phyloP scores from a whole-genome alignment of 257 asterid species.

The Schizonepeta tenuifolia region DNA sequence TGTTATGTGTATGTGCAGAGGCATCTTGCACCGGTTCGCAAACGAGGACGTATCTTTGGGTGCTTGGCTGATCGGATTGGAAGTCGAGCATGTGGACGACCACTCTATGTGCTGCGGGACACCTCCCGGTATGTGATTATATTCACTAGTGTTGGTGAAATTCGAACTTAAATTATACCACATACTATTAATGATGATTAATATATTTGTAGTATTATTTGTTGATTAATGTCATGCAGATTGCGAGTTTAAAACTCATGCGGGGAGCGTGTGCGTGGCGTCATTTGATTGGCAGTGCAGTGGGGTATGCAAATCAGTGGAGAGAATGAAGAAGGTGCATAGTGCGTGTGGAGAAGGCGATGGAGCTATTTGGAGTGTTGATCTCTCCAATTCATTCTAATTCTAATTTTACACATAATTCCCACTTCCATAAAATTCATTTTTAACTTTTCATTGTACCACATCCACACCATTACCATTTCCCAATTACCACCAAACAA shows the following conservation, averaged over 20 bases:
- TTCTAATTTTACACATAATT: too few species aligned
- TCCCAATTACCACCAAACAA: not conserved
- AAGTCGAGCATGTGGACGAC: constrained; percentile 78
- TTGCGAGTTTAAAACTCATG: constrained; percentile 52
- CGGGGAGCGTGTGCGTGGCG: constrained; percentile 71
- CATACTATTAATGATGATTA: too few species aligned
- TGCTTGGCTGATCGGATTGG: constrained; percentile 81
- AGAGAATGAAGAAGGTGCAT: constrained; percentile 72
- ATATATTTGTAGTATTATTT: too few species aligned
- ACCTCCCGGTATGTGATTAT: constrained; percentile 55
- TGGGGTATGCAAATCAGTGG: constrained; percentile 76
- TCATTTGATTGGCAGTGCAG: constrained; percentile 90
- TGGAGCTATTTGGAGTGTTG: constrained; percentile 60
- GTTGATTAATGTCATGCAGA: constrained; percentile 34
- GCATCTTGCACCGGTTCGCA: constrained; percentile 65
- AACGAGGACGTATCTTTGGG: constrained; percentile 84
- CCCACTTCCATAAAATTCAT: too few species aligned
- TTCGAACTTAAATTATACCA: too few species aligned
- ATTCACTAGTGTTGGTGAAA: too few species aligned
- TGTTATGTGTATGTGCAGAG: constrained; percentile 39
- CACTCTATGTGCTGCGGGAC: constrained; percentile 82
- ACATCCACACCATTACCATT: not conserved
- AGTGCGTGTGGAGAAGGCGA: constrained; percentile 70
- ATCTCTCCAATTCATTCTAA: constrained; percentile 22
- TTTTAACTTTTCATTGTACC: not conserved